Conservation (phyloP, 371 early-diverging fungal genomes). For the Conidiobolus incongruus region DNA sequence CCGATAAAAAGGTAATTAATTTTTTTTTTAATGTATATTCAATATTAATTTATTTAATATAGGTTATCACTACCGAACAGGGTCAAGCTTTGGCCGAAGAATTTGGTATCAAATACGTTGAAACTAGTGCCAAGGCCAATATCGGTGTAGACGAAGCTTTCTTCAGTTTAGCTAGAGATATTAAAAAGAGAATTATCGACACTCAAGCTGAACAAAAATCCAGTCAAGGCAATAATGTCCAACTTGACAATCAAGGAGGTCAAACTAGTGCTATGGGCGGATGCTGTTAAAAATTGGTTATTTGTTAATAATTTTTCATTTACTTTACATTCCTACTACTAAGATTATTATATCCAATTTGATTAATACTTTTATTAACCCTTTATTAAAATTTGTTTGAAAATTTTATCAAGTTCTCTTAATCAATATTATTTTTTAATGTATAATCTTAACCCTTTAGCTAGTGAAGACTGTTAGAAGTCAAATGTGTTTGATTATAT, state of each 20-base stretch:
- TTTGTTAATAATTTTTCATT: too few species aligned
- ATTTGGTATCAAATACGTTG: slow-evolving; percentile 75
- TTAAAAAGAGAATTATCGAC: slow-evolving; percentile 42
- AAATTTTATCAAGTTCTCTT: too few species aligned
- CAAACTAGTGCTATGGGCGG: background rate
- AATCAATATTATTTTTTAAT: too few species aligned
- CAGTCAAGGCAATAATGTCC: slow-evolving; percentile 4
- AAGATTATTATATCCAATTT: too few species aligned
- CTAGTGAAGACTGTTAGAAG: too few species aligned
- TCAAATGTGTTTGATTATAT: too few species aligned
- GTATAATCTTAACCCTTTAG: too few species aligned
- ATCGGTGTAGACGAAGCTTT: slow-evolving; percentile 96
- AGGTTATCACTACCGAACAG: slow-evolving; percentile 48
- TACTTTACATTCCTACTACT: too few species aligned
- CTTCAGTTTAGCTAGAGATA: slow-evolving; percentile 74
- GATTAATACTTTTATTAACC: too few species aligned
- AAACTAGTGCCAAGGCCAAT: slow-evolving; percentile 92
- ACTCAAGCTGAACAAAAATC: slow-evolving; percentile 15
- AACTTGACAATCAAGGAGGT: background rate
- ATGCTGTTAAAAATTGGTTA: slow-evolving; percentile 2
- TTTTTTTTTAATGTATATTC: slow-evolving; percentile 5
- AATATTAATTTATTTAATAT: background rate
- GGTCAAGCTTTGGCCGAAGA: slow-evolving; percentile 72
- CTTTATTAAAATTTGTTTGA: too few species aligned
- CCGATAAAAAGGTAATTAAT: slow-evolving; percentile 54